These are phyloP conservation scores for Chenopodium suecicum DNA, from an alignment of 148 eudicot species.

Conservation along the genomic window DNA sequence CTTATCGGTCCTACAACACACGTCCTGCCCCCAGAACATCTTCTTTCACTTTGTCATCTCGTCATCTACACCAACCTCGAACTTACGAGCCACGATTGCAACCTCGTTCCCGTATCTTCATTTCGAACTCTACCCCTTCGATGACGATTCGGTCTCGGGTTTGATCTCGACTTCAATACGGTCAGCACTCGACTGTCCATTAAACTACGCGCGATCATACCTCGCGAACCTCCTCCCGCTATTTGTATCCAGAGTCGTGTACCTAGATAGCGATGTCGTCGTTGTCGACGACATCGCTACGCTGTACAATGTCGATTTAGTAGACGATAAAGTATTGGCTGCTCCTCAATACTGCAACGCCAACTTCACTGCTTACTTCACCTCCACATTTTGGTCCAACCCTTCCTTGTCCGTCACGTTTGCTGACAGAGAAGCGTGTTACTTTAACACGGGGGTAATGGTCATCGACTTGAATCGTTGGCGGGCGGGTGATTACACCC, in stretches of 20 bases:
- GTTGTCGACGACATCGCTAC: constrained; percentile 60
- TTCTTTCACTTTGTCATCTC: constrained; percentile 69
- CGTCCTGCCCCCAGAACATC: constrained; percentile 72
- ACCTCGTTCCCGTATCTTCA: constrained; percentile 60
- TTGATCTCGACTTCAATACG: constrained; percentile 82
- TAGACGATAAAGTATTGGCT: constrained; percentile 42
- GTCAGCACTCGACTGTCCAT: constrained; percentile 82
- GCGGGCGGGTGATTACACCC: constrained; percentile 64
- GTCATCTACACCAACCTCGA: constrained; percentile 32
- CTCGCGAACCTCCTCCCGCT: constrained; percentile 55
- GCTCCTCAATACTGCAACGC: constrained; percentile 86
- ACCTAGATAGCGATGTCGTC: constrained; percentile 69
- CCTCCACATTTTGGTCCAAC: constrained; percentile 68
- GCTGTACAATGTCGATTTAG: constrained; percentile 37
- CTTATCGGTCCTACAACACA: constrained; percentile 75
- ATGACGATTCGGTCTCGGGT: constrained; percentile 45
- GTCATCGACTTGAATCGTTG: constrained; percentile 59
- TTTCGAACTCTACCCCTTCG: constrained; percentile 58
- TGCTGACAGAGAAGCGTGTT: constrained; percentile 55
- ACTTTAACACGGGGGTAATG: constrained; percentile 85
- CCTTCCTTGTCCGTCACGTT: constrained; percentile 60
- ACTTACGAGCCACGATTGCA: constrained; percentile 46
- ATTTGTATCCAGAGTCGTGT: constrained; percentile 54
- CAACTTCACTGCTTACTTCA: constrained; percentile 68
- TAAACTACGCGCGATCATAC: constrained; percentile 72